Evolutionary conservation across 2,329 filamentous ascomycete genomes (phyloP).

Genomic region (Scleromitrula shiraiana): DNA sequence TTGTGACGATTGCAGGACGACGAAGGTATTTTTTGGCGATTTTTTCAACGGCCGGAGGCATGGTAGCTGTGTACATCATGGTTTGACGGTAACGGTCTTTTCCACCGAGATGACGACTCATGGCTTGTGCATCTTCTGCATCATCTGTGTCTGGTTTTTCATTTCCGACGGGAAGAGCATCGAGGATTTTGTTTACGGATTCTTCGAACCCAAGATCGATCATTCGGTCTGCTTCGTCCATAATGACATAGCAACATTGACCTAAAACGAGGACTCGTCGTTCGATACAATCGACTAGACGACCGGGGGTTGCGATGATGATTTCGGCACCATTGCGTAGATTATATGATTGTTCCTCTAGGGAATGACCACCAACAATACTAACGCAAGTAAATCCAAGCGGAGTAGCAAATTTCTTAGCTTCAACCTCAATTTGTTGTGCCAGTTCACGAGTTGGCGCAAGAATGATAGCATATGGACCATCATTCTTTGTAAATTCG

Average conservation of each 20-base stretch:
- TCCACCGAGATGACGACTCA: conserved; percentile 69
- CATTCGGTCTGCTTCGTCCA: conserved; percentile 99
- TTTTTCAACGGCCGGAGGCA: conserved; percentile 85
- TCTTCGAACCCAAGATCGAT: conserved; percentile 98
- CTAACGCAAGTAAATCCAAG: conserved; percentile 92
- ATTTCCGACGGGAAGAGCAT: conserved; percentile 84
- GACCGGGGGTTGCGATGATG: conserved; percentile 95
- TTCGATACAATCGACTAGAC: conserved; percentile 95
- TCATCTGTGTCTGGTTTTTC: conserved; percentile 93
- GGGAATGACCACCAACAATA: conserved; percentile 92
- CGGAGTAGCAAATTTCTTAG: conserved; percentile 82
- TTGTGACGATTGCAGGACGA: conserved; percentile 85
- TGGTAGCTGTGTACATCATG: conserved; percentile 99
- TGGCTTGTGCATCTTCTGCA: conserved; percentile 77
- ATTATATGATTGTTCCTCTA: conserved; percentile 89
- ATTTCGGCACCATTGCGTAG: conserved; percentile 92
- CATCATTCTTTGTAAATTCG: conserved; percentile 83
- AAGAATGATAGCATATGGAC: conserved; percentile 93
- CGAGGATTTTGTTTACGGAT: conserved; percentile 93
- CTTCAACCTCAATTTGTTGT: conserved; percentile 93
- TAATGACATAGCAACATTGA: conserved; percentile 98
- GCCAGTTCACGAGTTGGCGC: conserved; percentile 95
- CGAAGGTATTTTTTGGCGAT: conserved; percentile 97
- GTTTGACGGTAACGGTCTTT: conserved; percentile 86
- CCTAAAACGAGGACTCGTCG: conserved; percentile 80